Percentiles rank a stretch among this genome's conserved stretches.
These are phyloP conservation scores for Apostasia ramifera DNA, from an alignment of 106 monocot species.

Conservation along the genomic window DNA sequence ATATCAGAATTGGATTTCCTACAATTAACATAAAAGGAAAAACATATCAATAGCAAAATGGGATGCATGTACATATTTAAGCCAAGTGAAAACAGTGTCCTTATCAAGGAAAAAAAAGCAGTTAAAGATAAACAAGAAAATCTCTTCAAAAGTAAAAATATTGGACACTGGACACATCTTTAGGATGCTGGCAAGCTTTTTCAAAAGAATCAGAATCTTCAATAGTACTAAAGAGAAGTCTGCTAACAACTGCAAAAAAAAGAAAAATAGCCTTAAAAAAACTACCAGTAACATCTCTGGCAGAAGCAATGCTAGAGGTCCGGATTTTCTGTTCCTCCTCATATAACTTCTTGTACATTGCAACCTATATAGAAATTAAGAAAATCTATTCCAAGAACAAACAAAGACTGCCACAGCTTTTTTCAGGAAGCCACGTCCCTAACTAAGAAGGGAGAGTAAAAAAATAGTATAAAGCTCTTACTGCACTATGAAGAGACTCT, in stretches of 20 bases:
- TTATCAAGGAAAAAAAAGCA: too few relatives aligned
- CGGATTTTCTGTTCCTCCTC: constrained; percentile 67
- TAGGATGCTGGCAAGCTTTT: too few relatives aligned
- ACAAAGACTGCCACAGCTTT: neutral
- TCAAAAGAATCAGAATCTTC: too few relatives aligned
- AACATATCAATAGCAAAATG: too few relatives aligned
- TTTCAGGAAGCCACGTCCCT: neutral
- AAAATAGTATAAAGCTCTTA: constrained; percentile 20
- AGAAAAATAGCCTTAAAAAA: neutral
- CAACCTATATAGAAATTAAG: constrained; percentile 43
- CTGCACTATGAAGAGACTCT: constrained; percentile 89
- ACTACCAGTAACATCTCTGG: constrained; percentile 33
- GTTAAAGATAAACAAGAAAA: too few relatives aligned
- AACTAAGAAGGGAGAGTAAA: neutral
- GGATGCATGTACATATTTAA: too few relatives aligned
- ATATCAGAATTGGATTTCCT: too few relatives aligned
- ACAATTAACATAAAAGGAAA: too few relatives aligned
- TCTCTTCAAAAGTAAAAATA: too few relatives aligned
- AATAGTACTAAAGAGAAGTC: too few relatives aligned
- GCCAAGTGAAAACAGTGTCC: too few relatives aligned
- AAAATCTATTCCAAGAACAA: neutral
- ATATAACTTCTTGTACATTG: constrained; percentile 93
- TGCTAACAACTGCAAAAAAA: neutral
- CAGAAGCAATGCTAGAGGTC: constrained; percentile 13
- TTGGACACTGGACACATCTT: too few relatives aligned